Evolutionary conservation across 352 stramenopile species (phyloP).

Genomic region (Phytopythium montanum): DNA sequence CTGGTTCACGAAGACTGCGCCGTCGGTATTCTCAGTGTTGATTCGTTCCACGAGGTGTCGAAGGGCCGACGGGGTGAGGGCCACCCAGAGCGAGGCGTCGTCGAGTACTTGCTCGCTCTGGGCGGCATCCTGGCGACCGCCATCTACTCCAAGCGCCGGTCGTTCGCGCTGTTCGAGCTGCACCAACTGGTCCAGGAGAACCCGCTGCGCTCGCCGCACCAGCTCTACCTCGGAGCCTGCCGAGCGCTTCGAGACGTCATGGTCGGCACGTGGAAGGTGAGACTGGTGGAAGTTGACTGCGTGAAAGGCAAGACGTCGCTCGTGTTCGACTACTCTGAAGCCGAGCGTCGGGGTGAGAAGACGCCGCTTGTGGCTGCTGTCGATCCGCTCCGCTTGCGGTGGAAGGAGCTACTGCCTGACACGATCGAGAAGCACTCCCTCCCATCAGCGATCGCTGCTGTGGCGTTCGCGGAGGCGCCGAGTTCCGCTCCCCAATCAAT

Average conservation of each 20-base stretch:
- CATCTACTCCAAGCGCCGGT: conserved; percentile 63
- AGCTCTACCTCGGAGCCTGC: conserved; percentile 44
- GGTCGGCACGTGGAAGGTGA: conserved; percentile 52
- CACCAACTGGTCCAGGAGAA: conserved; percentile 24
- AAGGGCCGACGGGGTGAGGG: conserved; percentile 55
- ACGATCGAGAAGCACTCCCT: conserved; percentile 36
- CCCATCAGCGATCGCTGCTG: background rate
- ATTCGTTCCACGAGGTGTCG: conserved; percentile 46
- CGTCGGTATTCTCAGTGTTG: conserved; percentile 60
- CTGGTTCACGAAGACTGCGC: conserved; percentile 60
- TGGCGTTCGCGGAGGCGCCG: background rate
- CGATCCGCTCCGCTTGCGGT: conserved; percentile 35
- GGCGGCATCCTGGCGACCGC: conserved; percentile 35
- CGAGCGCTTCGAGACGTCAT: conserved; percentile 39
- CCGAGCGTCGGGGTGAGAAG: conserved; percentile 14
- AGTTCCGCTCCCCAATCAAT: background rate
- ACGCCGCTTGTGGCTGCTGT: conserved; percentile 22
- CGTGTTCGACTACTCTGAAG: conserved; percentile 56
- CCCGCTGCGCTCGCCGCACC: conserved; percentile 46
- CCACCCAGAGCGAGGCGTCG: conserved; percentile 57
- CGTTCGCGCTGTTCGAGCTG: conserved; percentile 44
- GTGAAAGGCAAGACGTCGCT: conserved; percentile 37
- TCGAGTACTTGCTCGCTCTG: conserved; percentile 46
- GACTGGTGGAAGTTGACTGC: conserved; percentile 52
- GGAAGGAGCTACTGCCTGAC: conserved; percentile 40